Evolutionary conservation across 148 eudicot species (phyloP), one percentile per base, ranked within the genome.

Genomic region (Agrostemma githago): DNA sequence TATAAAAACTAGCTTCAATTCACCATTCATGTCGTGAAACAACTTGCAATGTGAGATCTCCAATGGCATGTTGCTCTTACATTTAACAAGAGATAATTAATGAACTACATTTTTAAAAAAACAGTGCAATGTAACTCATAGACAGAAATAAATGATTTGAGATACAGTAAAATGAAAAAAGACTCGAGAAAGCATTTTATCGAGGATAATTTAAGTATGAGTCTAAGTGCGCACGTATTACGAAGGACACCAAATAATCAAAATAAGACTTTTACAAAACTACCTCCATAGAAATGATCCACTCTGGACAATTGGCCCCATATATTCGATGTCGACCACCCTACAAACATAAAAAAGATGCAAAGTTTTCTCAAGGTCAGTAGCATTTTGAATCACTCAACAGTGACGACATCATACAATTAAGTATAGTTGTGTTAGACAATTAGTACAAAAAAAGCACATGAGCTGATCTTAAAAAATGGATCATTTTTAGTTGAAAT

Each of bases 221-320:
- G 26, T 40, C 34, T 6, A 19, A 61, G 59, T 41, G 2, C 38
- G 17, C 10, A 17, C n/a, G 19, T 61, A 60, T 9, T 14, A 26
- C 34, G 56, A 39, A 77, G 26, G 54, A 71, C 48, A 5, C 57
- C 7, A 37, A 46, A 56, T 11, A 21, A 37, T 64, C 56, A 26
- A 7, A 39, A 4, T 37, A n/a, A n/a, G 2, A 26, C 40, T 20
- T 17, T 14, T 5, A 8, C 20, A 10, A n/a, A 67, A 60, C 6
- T 83, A 93, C 98, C 98, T 86, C 90, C 98, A 93, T 89, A 26
- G 98, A 58, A 76, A 90, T 90, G 65, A 93, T 93, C 98, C 98
- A 93, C 68, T 90, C 89, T 1, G 98, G 93, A 70, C 88, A 87
- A 81, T 93, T 93, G 54, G 88, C 73, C 72, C 96, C 96, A 71